Conservation (phyloP, 75 land plant species). For the Pinus tabuliformis region DNA sequence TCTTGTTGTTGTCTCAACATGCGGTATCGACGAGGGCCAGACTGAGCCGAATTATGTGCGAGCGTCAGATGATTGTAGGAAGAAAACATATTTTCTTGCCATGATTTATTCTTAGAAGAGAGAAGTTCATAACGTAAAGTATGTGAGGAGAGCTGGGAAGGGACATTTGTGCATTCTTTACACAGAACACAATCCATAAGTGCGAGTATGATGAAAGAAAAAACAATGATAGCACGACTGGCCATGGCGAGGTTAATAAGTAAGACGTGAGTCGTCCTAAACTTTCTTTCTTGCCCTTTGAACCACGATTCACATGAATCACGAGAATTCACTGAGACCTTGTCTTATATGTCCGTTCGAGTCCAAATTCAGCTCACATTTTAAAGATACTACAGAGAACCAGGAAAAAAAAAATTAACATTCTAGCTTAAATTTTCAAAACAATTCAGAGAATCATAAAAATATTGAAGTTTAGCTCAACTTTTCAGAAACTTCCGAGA, state of each 20-base stretch:
- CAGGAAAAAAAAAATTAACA: too few relatives aligned
- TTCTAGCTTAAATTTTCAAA: too few relatives aligned
- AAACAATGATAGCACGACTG: neutral
- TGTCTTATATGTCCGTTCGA: too few relatives aligned
- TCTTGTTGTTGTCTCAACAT: conserved; percentile 6
- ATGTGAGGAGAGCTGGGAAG: conserved; percentile 61
- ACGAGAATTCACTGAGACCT: too few relatives aligned
- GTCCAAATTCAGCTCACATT: too few relatives aligned
- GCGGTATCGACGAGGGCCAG: conserved; percentile 17
- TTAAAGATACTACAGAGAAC: too few relatives aligned
- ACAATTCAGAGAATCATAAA: too few relatives aligned
- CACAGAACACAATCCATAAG: conserved; percentile 3
- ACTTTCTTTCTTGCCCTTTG: neutral
- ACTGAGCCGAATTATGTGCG: conserved; percentile 34
- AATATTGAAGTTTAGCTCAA: too few relatives aligned
- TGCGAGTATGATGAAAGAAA: neutral
- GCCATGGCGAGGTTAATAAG: neutral
- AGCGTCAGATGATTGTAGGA: conserved; percentile 39
- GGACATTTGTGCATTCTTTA: conserved; percentile 79
- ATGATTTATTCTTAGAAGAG: conserved; percentile 27
- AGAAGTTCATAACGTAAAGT: conserved; percentile 48
- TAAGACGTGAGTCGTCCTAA: neutral
- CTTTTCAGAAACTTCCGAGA: too few relatives aligned
- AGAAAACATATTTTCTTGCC: conserved; percentile 30
- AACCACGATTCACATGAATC: too few relatives aligned